Percentiles rank a stretch among this genome's conserved stretches.
Conservation (phyloP, 768 basidiomycete species). For the Trametes cubensis region DNA sequence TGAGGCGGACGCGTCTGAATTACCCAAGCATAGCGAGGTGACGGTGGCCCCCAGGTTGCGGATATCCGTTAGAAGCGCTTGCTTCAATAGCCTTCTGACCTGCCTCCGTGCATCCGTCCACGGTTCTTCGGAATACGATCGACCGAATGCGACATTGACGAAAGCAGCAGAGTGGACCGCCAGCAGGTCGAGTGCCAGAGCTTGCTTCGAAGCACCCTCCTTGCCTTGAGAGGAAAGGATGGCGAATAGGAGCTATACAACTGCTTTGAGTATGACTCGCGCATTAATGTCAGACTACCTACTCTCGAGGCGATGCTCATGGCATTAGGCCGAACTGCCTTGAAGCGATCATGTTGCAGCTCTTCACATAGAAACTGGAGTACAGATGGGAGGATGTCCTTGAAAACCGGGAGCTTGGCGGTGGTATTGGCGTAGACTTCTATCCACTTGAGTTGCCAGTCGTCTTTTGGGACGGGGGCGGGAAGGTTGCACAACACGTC, state of each 20-base stretch:
- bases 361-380: constrained; percentile 78
- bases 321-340: constrained; percentile 56
- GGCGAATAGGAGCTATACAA: constrained; percentile 37
- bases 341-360: constrained; percentile 76
- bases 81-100: constrained; percentile 45
- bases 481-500: constrained; percentile 44
- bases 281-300: constrained; percentile 32
- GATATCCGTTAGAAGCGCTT: constrained; percentile 39
- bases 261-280: not conserved
- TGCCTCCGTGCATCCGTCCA: constrained; percentile 48
- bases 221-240: constrained; percentile 39
- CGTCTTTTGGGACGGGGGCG: constrained; percentile 31
- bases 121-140: constrained; percentile 38
- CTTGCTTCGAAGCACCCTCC: constrained; percentile 32
- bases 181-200: constrained; percentile 41
- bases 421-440: constrained; percentile 30
- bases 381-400: constrained; percentile 70
- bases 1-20: constrained; percentile 34
- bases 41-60: constrained; percentile 38
- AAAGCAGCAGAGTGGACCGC: constrained; percentile 56
- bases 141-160: constrained; percentile 49
- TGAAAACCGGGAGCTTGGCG: constrained; percentile 24
- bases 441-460: constrained; percentile 34
- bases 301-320: constrained; percentile 68
- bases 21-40: constrained; percentile 37